These are phyloP conservation scores for Cymbopogon flexuosus DNA, from an alignment of 202 grass and related monocot genomes.

Conservation along the genomic window DNA sequence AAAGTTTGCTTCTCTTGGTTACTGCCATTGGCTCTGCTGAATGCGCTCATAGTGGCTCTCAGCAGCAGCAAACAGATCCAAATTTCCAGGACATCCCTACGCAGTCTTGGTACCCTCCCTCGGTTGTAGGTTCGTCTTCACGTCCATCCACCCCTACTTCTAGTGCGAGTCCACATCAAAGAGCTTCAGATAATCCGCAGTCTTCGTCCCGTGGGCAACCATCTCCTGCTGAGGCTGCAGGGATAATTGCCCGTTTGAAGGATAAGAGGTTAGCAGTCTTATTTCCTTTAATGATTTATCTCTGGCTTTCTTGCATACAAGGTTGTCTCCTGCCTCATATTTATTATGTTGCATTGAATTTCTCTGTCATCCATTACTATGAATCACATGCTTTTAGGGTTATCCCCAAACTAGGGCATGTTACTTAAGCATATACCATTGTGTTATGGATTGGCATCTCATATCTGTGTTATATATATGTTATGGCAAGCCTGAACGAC, in stretches of 20 bases:
- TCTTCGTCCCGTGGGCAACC: slow-evolving; percentile 51
- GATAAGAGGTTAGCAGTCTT: slow-evolving; percentile 61
- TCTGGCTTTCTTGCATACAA: too few relatives aligned
- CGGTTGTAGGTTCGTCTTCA: slow-evolving; percentile 52
- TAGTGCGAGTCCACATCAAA: slow-evolving; percentile 46
- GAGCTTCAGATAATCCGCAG: slow-evolving; percentile 48
- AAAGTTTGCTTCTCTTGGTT: neutral
- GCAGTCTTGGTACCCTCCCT: slow-evolving; percentile 75
- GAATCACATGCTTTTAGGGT: too few relatives aligned
- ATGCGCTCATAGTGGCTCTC: slow-evolving; percentile 39
- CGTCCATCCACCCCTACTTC: slow-evolving; percentile 47
- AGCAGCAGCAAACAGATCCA: slow-evolving; percentile 51
- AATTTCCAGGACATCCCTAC: slow-evolving; percentile 56
- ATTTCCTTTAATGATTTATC: neutral
- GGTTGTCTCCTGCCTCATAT: too few relatives aligned
- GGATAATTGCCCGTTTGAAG: slow-evolving; percentile 63
- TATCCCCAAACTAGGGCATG: too few relatives aligned
- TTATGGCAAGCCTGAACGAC: too few relatives aligned
- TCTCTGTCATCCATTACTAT: neutral
- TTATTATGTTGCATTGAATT: neutral
- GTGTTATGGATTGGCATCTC: too few relatives aligned
- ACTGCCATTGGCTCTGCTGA: slow-evolving; percentile 2
- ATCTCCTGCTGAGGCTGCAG: slow-evolving; percentile 71
- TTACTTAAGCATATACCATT: too few relatives aligned
- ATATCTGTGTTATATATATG: too few relatives aligned